Conservation (phyloP, 2,329 filamentous ascomycete species). For the Fonsecaea nubica region DNA sequence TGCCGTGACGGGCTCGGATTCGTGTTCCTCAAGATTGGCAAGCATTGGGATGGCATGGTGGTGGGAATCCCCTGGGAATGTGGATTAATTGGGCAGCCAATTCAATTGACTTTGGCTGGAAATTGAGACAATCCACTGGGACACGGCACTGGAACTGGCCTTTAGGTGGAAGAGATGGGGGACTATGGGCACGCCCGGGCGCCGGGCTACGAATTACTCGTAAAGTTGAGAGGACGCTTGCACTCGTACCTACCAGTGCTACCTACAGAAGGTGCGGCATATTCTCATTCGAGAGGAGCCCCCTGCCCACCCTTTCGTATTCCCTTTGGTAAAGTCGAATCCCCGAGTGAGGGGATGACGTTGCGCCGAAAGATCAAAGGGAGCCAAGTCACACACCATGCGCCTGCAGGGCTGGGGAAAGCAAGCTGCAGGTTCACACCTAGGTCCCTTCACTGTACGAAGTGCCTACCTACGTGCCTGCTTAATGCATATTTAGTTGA, state of each 20-base stretch:
- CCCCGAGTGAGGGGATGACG: neutral
- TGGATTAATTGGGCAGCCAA: conserved; percentile 27
- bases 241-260: too few relatives aligned
- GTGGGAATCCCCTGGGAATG: conserved; percentile 12
- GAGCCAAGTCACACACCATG: neutral
- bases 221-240: neutral
- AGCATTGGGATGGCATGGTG: neutral
- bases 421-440: conserved; percentile 1
- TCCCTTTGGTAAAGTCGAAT: neutral
- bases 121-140: conserved; percentile 17
- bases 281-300: neutral
- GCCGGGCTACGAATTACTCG: neutral
- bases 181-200: conserved; percentile 1
- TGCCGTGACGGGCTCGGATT: conserved; percentile 3
- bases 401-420: neutral
- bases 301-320: neutral
- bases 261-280: neutral
- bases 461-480: neutral
- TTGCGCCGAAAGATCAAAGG: neutral
- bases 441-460: neutral
- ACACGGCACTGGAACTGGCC: neutral
- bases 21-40: conserved; percentile 8
- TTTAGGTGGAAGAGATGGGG: neutral
- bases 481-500: conserved; percentile 1
- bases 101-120: conserved; percentile 18